These are phyloP conservation scores for Venturia aucupariae DNA, from an alignment of 2,329 filamentous ascomycete species.

Conservation along the genomic window DNA sequence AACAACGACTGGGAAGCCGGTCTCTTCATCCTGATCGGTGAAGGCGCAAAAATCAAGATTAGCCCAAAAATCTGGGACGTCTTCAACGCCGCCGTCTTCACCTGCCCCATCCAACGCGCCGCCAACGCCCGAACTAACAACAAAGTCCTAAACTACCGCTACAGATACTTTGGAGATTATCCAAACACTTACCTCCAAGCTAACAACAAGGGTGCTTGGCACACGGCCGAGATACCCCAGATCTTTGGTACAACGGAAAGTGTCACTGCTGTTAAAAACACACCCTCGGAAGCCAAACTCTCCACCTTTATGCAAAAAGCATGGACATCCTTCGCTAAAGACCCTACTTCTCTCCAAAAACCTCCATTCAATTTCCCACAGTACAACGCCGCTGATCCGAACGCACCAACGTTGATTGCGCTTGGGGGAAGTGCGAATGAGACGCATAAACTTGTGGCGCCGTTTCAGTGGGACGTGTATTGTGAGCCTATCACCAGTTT, in stretches of 20 bases:
- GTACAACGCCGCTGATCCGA: neutral
- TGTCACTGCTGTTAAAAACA: neutral
- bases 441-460: neutral
- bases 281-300: conserved; percentile 4
- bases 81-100: conserved; percentile 10
- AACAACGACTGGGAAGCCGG: conserved; percentile 12
- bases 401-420: neutral
- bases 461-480: conserved; percentile 5
- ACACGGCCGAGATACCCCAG: conserved; percentile 8
- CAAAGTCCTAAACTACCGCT: conserved; percentile 8
- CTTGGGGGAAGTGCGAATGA: neutral
- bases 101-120: conserved; percentile 7
- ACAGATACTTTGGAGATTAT: conserved; percentile 10
- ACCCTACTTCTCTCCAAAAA: conserved; percentile 9
- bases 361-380: neutral
- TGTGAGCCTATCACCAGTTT: neutral
- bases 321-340: conserved; percentile 15
- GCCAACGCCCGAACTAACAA: conserved; percentile 8
- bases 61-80: conserved; percentile 1
- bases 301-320: conserved; percentile 10
- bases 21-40: conserved; percentile 4
- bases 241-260: conserved; percentile 9
- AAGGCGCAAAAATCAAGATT: conserved; percentile 5
- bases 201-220: conserved; percentile 10
- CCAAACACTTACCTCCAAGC: conserved; percentile 9